Evolutionary conservation across 129 eudicot genomes (phyloP).

Genomic region (Pittosporum tobira): DNA sequence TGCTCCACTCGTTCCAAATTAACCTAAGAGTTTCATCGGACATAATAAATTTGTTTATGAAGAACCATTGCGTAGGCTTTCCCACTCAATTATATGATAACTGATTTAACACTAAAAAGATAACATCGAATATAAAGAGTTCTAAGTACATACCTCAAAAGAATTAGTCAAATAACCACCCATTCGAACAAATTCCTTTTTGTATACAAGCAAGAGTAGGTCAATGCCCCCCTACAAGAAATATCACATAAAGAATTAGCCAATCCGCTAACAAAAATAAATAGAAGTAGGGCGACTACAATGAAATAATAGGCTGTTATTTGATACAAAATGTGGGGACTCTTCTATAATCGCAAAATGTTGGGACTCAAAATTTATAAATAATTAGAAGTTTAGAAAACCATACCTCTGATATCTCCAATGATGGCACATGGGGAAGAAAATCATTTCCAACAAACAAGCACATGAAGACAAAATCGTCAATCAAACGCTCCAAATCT

Average conservation of each 20-base stretch:
- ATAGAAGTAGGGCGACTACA: background rate
- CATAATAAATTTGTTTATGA: too few species aligned
- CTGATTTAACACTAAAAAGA: background rate
- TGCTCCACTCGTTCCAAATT: constrained; percentile 30
- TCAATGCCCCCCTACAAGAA: constrained; percentile 33
- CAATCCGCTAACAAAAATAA: background rate
- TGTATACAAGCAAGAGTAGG: constrained; percentile 26
- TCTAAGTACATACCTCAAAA: constrained; percentile 20
- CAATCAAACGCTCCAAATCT: constrained; percentile 36
- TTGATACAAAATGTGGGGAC: too few species aligned
- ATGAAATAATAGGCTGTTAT: background rate
- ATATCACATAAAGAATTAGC: background rate
- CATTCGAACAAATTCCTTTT: constrained; percentile 25
- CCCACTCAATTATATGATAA: background rate
- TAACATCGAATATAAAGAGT: background rate
- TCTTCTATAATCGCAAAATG: too few species aligned
- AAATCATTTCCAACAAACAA: constrained; percentile 42
- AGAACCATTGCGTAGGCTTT: background rate
- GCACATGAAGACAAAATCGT: constrained; percentile 50
- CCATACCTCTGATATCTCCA: constrained; percentile 38
- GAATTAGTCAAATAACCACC: constrained; percentile 35
- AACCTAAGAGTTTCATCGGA: constrained; percentile 18
- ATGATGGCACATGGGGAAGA: constrained; percentile 35
- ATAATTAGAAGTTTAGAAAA: too few species aligned
- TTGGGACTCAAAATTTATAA: too few species aligned